Conservation (phyloP, 129 eudicot species). For the Erigeron canadensis region DNA sequence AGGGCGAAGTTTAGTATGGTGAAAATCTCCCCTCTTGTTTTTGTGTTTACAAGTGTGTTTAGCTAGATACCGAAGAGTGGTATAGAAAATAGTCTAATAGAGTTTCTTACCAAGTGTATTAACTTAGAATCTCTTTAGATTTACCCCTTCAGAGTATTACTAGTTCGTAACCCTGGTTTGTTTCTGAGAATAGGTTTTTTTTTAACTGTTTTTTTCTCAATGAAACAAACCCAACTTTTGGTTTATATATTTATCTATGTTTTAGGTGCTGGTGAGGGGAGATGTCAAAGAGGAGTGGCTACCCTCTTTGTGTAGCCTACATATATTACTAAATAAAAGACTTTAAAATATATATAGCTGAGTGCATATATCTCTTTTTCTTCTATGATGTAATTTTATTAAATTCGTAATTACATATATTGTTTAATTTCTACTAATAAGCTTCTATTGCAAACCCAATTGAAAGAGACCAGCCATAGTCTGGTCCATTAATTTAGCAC, state of each 20-base stretch:
- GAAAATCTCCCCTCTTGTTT: background rate
- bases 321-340: background rate
- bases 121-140: background rate
- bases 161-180: background rate
- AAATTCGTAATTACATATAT: no score
- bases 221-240: background rate
- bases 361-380: constrained; percentile 17
- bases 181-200: background rate
- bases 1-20: background rate
- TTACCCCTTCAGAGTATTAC: constrained; percentile 5
- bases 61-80: background rate
- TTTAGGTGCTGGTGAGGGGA: background rate
- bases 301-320: constrained; percentile 15
- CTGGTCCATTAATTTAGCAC: no score
- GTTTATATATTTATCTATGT: background rate
- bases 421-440: no score
- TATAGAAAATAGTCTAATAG: background rate
- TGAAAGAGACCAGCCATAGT: no score
- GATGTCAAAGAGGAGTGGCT: background rate
- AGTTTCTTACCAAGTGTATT: background rate
- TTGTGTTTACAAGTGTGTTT: background rate
- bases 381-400: constrained; percentile 9
- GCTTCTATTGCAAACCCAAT: no score
- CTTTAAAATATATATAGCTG: background rate
- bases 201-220: background rate